Evolutionary conservation across 768 basidiomycete species (phyloP), one percentile per base, ranked within the genome.

Genomic region (Pulveroboletus sp.): DNA sequence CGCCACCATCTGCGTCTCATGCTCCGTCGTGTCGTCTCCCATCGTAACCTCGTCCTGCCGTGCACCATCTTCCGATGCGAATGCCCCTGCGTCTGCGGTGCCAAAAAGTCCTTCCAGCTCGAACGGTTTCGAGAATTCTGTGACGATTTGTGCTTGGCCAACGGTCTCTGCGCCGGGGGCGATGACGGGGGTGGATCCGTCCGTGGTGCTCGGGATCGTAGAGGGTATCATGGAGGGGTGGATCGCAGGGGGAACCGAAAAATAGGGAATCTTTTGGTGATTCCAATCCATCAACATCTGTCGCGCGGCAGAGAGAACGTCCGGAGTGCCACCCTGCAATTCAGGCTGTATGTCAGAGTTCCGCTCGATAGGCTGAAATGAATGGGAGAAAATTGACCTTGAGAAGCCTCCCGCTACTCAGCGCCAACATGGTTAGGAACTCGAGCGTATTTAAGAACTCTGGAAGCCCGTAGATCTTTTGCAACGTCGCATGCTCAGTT

Each of bases 241-340:
- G 2, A 89, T 65, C 8, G 73, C 61, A 0, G 95, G 93, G 8
- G 93, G 92, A 2, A 73, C 65, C 5, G 92, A 89, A 71, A 77
- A 89, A 70, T 90, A 98, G 0, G 90, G 87, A 10, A 97, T 95
- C 63, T 92, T 95, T 66, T 96, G 93, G 50, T 90, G 82, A 60
- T 97, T 97, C 94, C 95, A 99, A 64, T 99, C 93, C 43, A 75
- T 80, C 1, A 97, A 68, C 21, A 97, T 78, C 13, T 86, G 82
- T 30, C 90, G 83, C 0, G 94, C 92, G 0, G 92, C 80, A 6
- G 86, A 75, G 38, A 85, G 80, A 30, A 94, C 67, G 66, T 97
- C 93, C 2, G 95, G 94, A 0, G 92, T 86, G 42, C 95, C 95
- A 28, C 93, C 93, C 87, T 90, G 56, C 28, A 31, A 32, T 44